Evolutionary conservation across 2,329 filamentous ascomycete species (phyloP), one percentile per base, ranked within the genome.

Genomic region (Talaromyces sp.): DNA sequence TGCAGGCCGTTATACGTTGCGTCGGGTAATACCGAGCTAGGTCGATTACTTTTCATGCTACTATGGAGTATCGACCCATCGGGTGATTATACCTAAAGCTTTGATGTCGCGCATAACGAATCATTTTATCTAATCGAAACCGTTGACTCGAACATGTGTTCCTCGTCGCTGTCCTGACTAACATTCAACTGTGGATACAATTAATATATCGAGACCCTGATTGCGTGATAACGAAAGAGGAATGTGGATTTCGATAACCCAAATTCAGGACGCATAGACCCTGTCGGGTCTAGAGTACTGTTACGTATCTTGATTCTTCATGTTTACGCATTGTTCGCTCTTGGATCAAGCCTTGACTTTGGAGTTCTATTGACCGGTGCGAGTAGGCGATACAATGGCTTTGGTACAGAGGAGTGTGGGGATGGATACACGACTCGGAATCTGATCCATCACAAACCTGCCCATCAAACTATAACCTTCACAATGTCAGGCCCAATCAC

Each of bases 81-180:
- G 37, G 5, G 16, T 39, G 37, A 39, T 6, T 31, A 8, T 31
- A 31, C 27, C 27, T 31, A 1, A 31, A 31, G 27, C 7, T 31
- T 31, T 7, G 7, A 31, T 48, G 45, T 48, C 45, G 22, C 14
- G 47, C 11, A 27, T 31, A 27, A 27, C 47, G 27, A 22, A 24
- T 9, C 3, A 47, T 10, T 1, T 24, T 16, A 27, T 8, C 16
- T 37, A 37, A 56, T 37, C 31, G 52, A 37, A 22, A 7, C 52
- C 52, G 33, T 56, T 56, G 52, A 56, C 31, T 19, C 33, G 52
- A 56, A 37, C 52, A 56, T 56, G 52, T 35, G 50, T 56, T 37
- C 52, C 37, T 48, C 11, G 19, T 24, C 27, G 3, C 35, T 47
- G 5, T 27, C 22, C 24, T n/a, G 13, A n/a, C 24, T 33, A 52